Evolutionary conservation across 331 rosid species (phyloP).

Genomic region (Ulmus americana): DNA sequence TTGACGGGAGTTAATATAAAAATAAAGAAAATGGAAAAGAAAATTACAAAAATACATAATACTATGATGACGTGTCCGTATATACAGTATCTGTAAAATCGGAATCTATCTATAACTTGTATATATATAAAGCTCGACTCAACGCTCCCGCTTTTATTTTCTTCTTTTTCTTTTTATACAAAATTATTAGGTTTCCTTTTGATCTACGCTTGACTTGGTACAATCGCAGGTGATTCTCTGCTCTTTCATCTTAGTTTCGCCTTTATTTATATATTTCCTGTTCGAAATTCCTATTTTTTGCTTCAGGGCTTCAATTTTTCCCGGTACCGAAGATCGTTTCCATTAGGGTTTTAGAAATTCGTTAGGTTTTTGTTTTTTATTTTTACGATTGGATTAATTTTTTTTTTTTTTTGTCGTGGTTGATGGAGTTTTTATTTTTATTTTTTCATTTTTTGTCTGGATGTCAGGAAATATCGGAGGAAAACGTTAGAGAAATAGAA

Average conservation of each 20-base stretch:
- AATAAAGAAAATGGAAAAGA: too few relatives aligned
- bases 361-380: not conserved
- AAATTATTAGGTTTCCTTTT: not conserved
- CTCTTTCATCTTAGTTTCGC: not conserved
- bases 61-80: too few relatives aligned
- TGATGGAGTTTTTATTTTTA: not conserved
- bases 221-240: constrained; percentile 11
- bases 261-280: not conserved
- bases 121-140: not conserved
- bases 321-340: constrained; percentile 11
- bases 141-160: constrained; percentile 11
- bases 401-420: not conserved
- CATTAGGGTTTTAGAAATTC: not conserved
- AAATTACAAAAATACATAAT: too few relatives aligned
- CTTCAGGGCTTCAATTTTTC: not conserved
- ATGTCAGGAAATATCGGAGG: not conserved
- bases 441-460: not conserved
- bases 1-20: too few relatives aligned
- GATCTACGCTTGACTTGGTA: constrained; percentile 15
- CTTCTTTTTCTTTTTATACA: not conserved
- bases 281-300: not conserved
- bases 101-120: not conserved
- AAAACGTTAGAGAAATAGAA: too few relatives aligned
- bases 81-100: too few relatives aligned
- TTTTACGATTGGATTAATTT: not conserved